Conservation (phyloP, 768 basidiomycete genomes). For the Podaxis rugospora region DNA sequence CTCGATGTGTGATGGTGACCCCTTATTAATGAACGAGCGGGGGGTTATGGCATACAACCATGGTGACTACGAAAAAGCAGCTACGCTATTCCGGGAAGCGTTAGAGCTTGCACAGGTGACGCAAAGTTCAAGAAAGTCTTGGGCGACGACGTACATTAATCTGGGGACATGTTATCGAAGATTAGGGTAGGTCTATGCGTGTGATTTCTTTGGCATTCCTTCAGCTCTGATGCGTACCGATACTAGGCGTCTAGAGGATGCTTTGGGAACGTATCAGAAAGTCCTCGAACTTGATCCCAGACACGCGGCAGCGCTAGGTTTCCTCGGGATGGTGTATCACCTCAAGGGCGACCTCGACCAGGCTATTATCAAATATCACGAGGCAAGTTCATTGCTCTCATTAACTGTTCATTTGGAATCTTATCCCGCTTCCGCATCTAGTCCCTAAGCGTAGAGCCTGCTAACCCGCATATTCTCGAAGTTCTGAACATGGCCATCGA, state of each 20-base stretch:
- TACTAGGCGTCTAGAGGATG: slow-evolving; percentile 51
- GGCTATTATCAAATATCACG: slow-evolving; percentile 90
- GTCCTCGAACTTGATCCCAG: slow-evolving; percentile 88
- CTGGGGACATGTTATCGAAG: slow-evolving; percentile 87
- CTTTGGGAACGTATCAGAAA: slow-evolving; percentile 67
- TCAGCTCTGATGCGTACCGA: neutral
- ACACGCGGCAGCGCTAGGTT: slow-evolving; percentile 75
- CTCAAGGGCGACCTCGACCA: slow-evolving; percentile 66
- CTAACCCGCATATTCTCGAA: slow-evolving; percentile 77
- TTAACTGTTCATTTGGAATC: neutral
- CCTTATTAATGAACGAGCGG: slow-evolving; percentile 85
- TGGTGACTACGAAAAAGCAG: slow-evolving; percentile 74
- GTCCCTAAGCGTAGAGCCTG: slow-evolving; percentile 79
- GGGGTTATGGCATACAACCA: slow-evolving; percentile 92
- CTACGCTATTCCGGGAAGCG: slow-evolving; percentile 65
- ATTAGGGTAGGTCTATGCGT: slow-evolving; percentile 49
- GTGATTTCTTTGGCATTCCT: neutral
- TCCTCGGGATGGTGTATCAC: slow-evolving; percentile 87
- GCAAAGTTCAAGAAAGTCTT: slow-evolving; percentile 78
- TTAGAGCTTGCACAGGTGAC: slow-evolving; percentile 81
- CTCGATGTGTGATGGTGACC: slow-evolving; percentile 81
- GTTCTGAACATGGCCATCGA: slow-evolving; percentile 80
- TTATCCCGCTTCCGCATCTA: slow-evolving; percentile 21
- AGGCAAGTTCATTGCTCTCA: slow-evolving; percentile 44
- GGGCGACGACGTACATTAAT: slow-evolving; percentile 90